phyloP scores from a whole-genome alignment of 169 alveolate genomes.

The Eimeria necatrix region DNA sequence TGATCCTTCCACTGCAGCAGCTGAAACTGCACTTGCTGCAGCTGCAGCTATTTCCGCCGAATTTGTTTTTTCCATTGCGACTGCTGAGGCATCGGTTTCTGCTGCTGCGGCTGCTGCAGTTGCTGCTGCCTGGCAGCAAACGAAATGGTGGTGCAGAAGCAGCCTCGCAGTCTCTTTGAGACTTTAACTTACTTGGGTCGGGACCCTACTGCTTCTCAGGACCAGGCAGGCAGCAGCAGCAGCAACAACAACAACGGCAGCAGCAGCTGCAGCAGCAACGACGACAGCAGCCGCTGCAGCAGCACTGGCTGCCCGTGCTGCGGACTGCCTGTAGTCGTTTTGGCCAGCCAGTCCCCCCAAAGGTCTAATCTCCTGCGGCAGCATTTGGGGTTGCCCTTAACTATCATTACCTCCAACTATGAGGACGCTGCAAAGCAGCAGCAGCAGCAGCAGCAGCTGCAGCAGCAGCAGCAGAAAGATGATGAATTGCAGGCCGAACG shows the following conservation, averaged over 20 bases:
- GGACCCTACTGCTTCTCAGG: neutral
- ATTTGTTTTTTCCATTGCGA: too few species aligned
- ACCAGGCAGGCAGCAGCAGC: constrained; percentile 10
- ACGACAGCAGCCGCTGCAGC: neutral
- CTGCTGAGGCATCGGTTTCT: too few species aligned
- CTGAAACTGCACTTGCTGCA: neutral
- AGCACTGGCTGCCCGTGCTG: neutral
- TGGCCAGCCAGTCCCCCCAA: constrained; percentile 37
- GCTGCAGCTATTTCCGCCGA: neutral
- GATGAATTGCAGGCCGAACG: neutral
- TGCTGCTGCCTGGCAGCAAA: neutral
- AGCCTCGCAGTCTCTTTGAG: neutral
- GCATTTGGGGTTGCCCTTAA: neutral
- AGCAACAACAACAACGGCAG: neutral
- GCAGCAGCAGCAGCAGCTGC: neutral
- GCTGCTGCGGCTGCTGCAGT: neutral
- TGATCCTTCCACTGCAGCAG: neutral
- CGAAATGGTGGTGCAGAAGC: neutral
- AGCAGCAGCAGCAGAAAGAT: neutral
- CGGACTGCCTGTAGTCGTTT: neutral
- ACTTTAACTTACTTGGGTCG: neutral
- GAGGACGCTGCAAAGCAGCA: neutral
- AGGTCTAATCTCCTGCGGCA: neutral
- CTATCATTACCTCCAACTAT: neutral
- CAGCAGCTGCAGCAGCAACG: neutral